Percentiles rank a stretch among this genome's conserved stretches.
Conservation (phyloP, 495 filamentous ascomycete species). For the Glutinoglossum americanum region DNA sequence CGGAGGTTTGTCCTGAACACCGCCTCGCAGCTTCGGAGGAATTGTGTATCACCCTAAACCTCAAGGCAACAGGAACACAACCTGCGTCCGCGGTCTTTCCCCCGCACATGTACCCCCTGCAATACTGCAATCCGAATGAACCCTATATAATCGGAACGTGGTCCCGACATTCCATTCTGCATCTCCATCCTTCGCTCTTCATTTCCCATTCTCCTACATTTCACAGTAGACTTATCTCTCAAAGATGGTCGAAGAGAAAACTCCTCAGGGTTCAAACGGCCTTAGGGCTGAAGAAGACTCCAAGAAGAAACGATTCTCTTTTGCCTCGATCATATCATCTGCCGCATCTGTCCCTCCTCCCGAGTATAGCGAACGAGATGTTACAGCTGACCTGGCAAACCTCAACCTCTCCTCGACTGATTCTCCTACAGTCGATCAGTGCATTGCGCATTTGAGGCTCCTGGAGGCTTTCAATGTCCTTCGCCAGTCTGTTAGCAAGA, state of each 20-base stretch:
- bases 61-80: too few relatives aligned
- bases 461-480: conserved; percentile 46
- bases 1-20: too few relatives aligned
- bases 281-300: neutral
- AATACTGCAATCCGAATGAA: too few relatives aligned
- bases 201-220: too few relatives aligned
- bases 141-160: too few relatives aligned
- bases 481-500: conserved; percentile 40
- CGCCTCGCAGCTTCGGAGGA: too few relatives aligned
- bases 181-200: too few relatives aligned
- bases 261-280: neutral
- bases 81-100: too few relatives aligned
- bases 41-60: too few relatives aligned
- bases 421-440: conserved; percentile 18
- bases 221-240: too few relatives aligned
- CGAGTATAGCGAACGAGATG: neutral
- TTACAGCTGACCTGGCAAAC: neutral
- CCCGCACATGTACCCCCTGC: too few relatives aligned
- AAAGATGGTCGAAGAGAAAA: neutral
- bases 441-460: conserved; percentile 58
- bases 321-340: neutral
- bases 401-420: neutral
- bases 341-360: neutral
- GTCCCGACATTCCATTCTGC: too few relatives aligned
- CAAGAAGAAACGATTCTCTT: neutral